Base-by-base conservation (phyloP, 768 basidiomycete genomes). In the Psilocybe tampanensis region DNA sequence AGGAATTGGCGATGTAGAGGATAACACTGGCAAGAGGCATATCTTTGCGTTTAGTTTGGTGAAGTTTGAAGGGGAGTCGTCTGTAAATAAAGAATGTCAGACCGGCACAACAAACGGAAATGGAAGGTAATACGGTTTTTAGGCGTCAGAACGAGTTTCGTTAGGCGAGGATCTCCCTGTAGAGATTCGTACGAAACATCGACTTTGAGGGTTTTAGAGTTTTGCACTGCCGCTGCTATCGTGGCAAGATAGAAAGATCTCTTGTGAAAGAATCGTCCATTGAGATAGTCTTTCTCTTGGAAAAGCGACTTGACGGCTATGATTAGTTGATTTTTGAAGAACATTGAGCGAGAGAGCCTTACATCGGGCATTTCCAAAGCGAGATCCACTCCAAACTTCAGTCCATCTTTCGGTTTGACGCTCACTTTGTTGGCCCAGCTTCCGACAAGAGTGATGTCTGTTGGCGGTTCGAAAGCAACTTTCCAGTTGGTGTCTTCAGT, bases 201-300 rank as follows among this genome's bases (percentile, higher is more conserved):
- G 2, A 90, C 82, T 13, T 79, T 76, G 15, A 86, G 69, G 8
- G 71, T 73, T 59, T 80, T 76, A 12, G 78, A 70, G 33, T 73
- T 70, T 42, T 73, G 73, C 36, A 94, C 68, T 1, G 84, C 81
- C 8, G 82, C 77, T 1, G 92, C 90, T 44, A 98, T 75, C 3
- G 82, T 83, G 7, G 94, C 89, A 18, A 98, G 82, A 72, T 93
- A 99, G 68, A 90, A 94, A 0, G 93, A 88, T 36, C 92, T 81
- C 68, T 98, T 98, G 68, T 95, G 90, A 68, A 96, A 95, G 70
- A 90, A 94, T 11, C 97, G 85, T 8, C 86, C 83, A 67, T 95
- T 89, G 55, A 94, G 77, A 61, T 94, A 92, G 67, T 98, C 95
- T 68, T 98, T 99, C 66, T 95, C 93, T 75, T 96, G 93, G 66